Evolutionary conservation across 805 yeast genomes (phyloP).

Genomic region (Lachancea fermentati): DNA sequence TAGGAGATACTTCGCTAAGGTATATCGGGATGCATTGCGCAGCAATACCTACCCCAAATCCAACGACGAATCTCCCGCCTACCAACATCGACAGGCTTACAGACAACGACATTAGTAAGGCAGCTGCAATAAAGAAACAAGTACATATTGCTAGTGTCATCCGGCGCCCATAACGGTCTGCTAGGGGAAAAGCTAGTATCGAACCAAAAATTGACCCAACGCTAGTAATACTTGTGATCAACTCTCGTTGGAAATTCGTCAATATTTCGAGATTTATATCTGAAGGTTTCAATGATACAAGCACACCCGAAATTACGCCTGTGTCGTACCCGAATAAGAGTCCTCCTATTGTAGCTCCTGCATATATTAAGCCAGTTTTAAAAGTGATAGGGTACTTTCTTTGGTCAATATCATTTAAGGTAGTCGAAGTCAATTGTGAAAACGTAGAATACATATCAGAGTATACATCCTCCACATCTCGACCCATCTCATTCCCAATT

Average conservation of each 20-base stretch:
- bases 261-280: constrained; percentile 33
- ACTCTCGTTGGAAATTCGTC: constrained; percentile 35
- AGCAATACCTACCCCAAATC: constrained; percentile 69
- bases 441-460: constrained; percentile 28
- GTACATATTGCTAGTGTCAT: constrained; percentile 38
- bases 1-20: constrained; percentile 47
- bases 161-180: constrained; percentile 45
- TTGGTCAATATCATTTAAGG: constrained; percentile 28
- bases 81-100: constrained; percentile 37
- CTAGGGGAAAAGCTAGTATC: constrained; percentile 42
- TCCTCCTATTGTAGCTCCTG: constrained; percentile 50
- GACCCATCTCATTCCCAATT: background rate
- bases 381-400: constrained; percentile 22
- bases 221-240: constrained; percentile 42
- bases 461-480: constrained; percentile 22
- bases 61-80: constrained; percentile 57
- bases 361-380: constrained; percentile 16
- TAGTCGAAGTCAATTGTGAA: constrained; percentile 25
- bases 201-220: constrained; percentile 53
- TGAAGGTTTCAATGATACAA: constrained; percentile 40
- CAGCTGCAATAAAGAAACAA: constrained; percentile 42
- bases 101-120: constrained; percentile 43
- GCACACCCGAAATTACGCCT: constrained; percentile 57
- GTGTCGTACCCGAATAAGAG: constrained; percentile 61
- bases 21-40: constrained; percentile 62